Conservation (phyloP, 78 protist genomes). For the Bigelowiella natans region DNA sequence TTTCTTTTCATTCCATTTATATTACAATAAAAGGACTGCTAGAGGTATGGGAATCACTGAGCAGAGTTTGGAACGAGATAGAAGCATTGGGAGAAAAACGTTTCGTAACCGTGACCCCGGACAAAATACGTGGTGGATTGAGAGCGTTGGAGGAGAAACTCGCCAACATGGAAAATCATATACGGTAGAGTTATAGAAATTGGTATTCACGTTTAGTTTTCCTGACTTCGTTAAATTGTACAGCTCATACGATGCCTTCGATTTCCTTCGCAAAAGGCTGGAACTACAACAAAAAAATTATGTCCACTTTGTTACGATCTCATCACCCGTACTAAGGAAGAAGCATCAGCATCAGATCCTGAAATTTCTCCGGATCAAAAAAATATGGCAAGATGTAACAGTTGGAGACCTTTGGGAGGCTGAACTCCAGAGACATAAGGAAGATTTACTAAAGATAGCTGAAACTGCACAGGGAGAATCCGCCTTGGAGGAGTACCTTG, state of each 20-base stretch:
- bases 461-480: neutral
- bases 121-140: neutral
- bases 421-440: neutral
- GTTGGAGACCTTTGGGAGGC: neutral
- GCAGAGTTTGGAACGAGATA: neutral
- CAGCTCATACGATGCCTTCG: neutral
- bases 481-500: neutral
- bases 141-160: neutral
- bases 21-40: constrained; percentile 4
- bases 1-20: too few relatives aligned
- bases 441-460: neutral
- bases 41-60: neutral
- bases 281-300: neutral
- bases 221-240: too few relatives aligned
- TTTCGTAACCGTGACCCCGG: neutral
- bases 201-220: too few relatives aligned
- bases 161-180: neutral
- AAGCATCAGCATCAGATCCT: neutral
- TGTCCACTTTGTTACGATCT: neutral
- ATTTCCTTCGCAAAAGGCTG: neutral
- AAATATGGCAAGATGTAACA: neutral
- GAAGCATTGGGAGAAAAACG: neutral
- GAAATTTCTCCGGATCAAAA: neutral
- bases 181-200: neutral
- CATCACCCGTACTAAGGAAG: neutral